Evolutionary conservation across 768 basidiomycete genomes (phyloP), one percentile per base, ranked within the genome.

Genomic region (Mycena metata): DNA sequence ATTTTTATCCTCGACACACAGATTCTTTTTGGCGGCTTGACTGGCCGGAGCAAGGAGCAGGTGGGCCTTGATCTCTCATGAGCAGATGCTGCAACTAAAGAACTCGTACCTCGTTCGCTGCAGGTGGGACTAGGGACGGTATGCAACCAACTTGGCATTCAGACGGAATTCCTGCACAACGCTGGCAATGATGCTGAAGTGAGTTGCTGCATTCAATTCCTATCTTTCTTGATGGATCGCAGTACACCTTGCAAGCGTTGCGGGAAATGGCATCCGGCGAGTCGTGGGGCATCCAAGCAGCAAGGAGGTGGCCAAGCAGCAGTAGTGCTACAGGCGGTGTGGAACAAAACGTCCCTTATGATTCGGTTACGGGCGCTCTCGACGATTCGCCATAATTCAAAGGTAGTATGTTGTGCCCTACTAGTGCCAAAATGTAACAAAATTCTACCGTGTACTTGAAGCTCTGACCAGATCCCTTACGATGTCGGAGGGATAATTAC

Each of bases 181-280:
- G 88, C 88, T 6, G 89, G 89, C 0, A 90, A 90, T 67, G 88
- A 90, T 72, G 88, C 88, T 17, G 8, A 55, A 8, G 54, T 55
- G 10, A n/a, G 54, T 55, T 24, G 23, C 12, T 13, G 36, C 19
- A 21, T 3, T 16, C 3, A 1, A 35, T 19, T 15, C 10, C 19
- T 55, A 39, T 10, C 10, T 11, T 11, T 26, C n/a, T 16, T 39
- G 54, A 55, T 35, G n/a, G 21, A 39, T 55, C 13, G 0, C 82
- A 89, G 88, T 89, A 84, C 68, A 89, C 88, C 8, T 75, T 89
- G 70, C 72, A 82, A 42, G 83, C 82, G 15, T 67, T 87, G 66
- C 79, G 79, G 55, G 75, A 80, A 45, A 88, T 89, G 89, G 86
- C 86, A 13, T 78, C 81, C 30, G 88, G 87, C 8, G 82, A 83